These are phyloP conservation scores for Trametes cingulata DNA, from an alignment of 768 basidiomycete species.

Conservation along the genomic window DNA sequence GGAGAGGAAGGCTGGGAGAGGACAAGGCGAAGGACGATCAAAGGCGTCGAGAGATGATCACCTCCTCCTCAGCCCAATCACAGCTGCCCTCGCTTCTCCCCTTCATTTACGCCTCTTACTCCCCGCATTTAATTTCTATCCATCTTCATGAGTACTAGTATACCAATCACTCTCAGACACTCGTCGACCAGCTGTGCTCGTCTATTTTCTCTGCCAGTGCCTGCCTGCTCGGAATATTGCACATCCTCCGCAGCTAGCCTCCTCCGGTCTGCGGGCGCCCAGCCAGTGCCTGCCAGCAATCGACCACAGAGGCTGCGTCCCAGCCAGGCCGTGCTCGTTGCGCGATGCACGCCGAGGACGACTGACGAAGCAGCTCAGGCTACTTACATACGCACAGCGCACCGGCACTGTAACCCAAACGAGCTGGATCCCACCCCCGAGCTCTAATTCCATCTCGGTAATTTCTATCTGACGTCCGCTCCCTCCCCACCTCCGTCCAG, in stretches of 20 bases:
- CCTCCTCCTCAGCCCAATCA: not conserved
- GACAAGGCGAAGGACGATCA: conserved; percentile 1
- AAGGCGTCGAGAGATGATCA: not conserved
- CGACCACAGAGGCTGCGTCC: no score
- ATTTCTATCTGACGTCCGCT: not conserved
- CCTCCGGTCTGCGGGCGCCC: not conserved
- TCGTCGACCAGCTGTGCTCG: not conserved
- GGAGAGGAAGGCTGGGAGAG: not conserved
- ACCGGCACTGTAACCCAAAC: not conserved
- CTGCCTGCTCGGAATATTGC: not conserved
- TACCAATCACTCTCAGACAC: no score
- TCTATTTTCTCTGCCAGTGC: not conserved
- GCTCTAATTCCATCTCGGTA: not conserved
- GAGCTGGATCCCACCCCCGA: not conserved
- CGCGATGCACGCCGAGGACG: not conserved
- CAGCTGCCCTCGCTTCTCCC: not conserved
- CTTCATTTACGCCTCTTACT: not conserved
- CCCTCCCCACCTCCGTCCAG: not conserved
- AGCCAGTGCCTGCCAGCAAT: not conserved
- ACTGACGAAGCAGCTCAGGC: not conserved
- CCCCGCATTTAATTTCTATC: not conserved
- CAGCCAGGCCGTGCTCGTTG: not conserved
- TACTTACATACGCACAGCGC: not conserved
- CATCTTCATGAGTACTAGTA: no score
- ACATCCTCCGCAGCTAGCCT: not conserved